A percentile compares a stretch with the other conserved stretches of the same genome.
These are phyloP conservation scores for Dothiorella sarmentorum DNA, from an alignment of 2,329 filamentous ascomycete genomes.

Conservation along the genomic window DNA sequence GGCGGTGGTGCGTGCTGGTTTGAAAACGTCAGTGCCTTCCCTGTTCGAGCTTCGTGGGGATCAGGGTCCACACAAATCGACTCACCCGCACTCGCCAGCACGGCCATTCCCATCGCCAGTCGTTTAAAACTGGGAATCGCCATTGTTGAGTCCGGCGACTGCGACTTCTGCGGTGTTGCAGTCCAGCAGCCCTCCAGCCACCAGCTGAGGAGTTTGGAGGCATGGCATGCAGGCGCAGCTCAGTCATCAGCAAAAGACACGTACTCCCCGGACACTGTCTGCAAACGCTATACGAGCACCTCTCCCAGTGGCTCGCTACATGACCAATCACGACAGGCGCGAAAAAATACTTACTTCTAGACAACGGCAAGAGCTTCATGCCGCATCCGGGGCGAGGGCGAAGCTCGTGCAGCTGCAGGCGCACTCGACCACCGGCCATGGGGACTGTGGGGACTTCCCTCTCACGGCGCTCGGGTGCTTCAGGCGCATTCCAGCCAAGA, in stretches of 20 bases:
- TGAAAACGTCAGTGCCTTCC: conserved; percentile 7
- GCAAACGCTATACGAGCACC: background rate
- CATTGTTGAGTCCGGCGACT: background rate
- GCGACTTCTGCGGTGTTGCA: background rate
- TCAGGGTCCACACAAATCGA: conserved; percentile 1
- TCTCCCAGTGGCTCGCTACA: background rate
- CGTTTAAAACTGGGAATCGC: background rate
- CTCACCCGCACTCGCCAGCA: conserved; percentile 12
- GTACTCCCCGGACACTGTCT: background rate
- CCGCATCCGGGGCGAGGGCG: background rate
- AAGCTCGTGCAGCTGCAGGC: background rate
- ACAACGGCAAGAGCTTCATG: background rate
- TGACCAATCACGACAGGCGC: background rate
- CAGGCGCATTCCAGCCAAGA: conserved; percentile 12
- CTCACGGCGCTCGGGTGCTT: background rate
- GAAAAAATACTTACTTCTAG: background rate
- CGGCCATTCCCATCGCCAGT: conserved; percentile 7
- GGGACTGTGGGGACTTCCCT: background rate
- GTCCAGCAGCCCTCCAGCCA: background rate
- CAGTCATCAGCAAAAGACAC: background rate
- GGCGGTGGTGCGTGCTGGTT: background rate
- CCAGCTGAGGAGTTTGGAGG: background rate
- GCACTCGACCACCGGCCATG: no score
- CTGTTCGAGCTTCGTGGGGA: conserved; percentile 9
- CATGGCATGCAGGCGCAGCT: background rate